phyloP scores from a whole-genome alignment of 345 rosid genomes.

The Aurinia saxatilis region DNA sequence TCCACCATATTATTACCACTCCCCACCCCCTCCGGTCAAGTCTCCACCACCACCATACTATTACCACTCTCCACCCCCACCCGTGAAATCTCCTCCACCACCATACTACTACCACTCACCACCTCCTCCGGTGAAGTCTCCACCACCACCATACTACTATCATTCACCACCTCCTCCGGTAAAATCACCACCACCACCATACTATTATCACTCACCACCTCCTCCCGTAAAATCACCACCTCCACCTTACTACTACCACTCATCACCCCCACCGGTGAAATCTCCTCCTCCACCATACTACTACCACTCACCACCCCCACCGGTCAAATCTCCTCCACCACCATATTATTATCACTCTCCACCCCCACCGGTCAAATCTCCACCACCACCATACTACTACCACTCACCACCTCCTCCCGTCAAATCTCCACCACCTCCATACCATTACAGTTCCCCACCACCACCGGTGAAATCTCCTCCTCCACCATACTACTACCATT shows the following conservation, averaged over 20 bases:
- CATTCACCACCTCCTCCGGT: conserved; percentile 31
- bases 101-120: conserved; percentile 32
- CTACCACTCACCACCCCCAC: conserved; percentile 33
- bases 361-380: conserved; percentile 28
- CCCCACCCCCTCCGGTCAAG: neutral
- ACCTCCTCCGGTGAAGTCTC: conserved; percentile 19
- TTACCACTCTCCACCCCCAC: conserved; percentile 24
- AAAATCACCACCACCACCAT: conserved; percentile 24
- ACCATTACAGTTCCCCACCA: conserved; percentile 32
- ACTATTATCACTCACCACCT: conserved; percentile 31
- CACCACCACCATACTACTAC: conserved; percentile 27
- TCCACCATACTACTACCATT: conserved; percentile 29
- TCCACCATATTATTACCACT: conserved; percentile 28
- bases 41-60: conserved; percentile 17
- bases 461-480: conserved; percentile 30
- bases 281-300: conserved; percentile 21
- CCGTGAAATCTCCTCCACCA: conserved; percentile 27
- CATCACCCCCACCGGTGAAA: conserved; percentile 31
- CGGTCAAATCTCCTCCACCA: conserved; percentile 17
- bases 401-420: conserved; percentile 28
- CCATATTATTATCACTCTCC: conserved; percentile 40
- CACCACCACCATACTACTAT: conserved; percentile 27
- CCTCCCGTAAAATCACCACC: conserved; percentile 28
- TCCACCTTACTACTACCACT: conserved; percentile 31
- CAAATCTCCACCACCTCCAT: conserved; percentile 24